Evolutionary conservation across 257 asterid genomes (phyloP), one percentile per base, ranked within the genome.

Genomic region (Ligustrum vulgare): DNA sequence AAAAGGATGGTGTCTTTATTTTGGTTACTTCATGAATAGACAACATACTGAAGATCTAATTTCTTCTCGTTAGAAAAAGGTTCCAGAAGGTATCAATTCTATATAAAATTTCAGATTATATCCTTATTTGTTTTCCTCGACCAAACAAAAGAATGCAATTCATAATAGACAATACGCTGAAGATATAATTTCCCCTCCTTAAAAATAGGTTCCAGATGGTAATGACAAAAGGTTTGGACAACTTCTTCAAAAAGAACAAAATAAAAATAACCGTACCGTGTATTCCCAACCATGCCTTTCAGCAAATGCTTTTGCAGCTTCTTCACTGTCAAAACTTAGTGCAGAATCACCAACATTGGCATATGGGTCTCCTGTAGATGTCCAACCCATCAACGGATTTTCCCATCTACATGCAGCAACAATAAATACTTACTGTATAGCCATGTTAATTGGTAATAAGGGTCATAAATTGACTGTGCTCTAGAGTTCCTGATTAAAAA

Each of bases 311-410:
- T 80, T 76, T 62, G 99, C 99, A 83, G 93, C 94, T 80, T 93
- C 98, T 81, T 86, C 87, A 81, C 93, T 93, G 65, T 95, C 99
- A 76, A 95, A 95, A 78, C 84, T 47, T 71, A 91, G 80, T 10
- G 86, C 97, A 70, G 99, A 80, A 83, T 93, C 98, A 71, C 99
- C 99, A 16, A 95, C 98, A 85, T 95, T 49, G 77, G 98, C 86
- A 81, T 95, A 95, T 41, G 99, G 98, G 81, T 95, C 99, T 67
- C 99, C 99, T 1, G 99, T 95, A 69, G 99, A 95, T 68, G 99
- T 95, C 99, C 99, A 95, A 39, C 99, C 97, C 98, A 95, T 95
- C 84, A 95, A 85, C 36, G 99, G 99, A 83, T 95, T 95, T 86
- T 95, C 99, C 99, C 99, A 93, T 80, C 99, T 91, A 75, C 84